These are phyloP conservation scores for Monilinia laxa DNA, from an alignment of 2,329 filamentous ascomycete genomes.

Conservation along the genomic window DNA sequence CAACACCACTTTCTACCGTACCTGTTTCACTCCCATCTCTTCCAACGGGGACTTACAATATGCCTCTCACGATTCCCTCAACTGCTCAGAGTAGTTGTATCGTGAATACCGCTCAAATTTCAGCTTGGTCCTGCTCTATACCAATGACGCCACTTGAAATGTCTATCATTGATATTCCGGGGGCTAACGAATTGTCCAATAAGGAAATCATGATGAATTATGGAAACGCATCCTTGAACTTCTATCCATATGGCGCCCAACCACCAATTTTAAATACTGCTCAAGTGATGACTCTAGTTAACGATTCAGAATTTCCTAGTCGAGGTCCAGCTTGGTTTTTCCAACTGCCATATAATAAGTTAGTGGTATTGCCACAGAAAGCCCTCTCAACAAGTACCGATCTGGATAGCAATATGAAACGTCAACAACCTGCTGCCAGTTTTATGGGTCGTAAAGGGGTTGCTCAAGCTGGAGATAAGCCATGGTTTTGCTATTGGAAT, in stretches of 20 bases:
- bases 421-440: slow-evolving; percentile 20
- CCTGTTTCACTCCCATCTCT: slow-evolving; percentile 54
- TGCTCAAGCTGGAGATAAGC: slow-evolving; percentile 54
- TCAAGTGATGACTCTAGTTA: slow-evolving; percentile 53
- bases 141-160: slow-evolving; percentile 31
- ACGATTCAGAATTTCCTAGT: slow-evolving; percentile 54
- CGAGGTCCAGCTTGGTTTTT: slow-evolving; percentile 66
- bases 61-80: slow-evolving; percentile 54
- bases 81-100: slow-evolving; percentile 57
- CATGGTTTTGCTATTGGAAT: slow-evolving; percentile 73
- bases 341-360: slow-evolving; percentile 60
- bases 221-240: slow-evolving; percentile 42
- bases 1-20: slow-evolving; percentile 50
- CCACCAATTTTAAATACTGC: slow-evolving; percentile 49
- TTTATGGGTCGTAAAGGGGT: slow-evolving; percentile 42
- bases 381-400: slow-evolving; percentile 22
- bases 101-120: slow-evolving; percentile 52
- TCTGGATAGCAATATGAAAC: slow-evolving; percentile 20
- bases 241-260: slow-evolving; percentile 61
- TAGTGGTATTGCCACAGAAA: slow-evolving; percentile 52
- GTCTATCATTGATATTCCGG: slow-evolving; percentile 26
- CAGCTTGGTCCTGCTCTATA: slow-evolving; percentile 64
- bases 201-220: slow-evolving; percentile 42
- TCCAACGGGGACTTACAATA: slow-evolving; percentile 53
- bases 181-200: slow-evolving; percentile 31